Evolutionary conservation across 2,329 filamentous ascomycete species (phyloP), one percentile per base, ranked within the genome.

Genomic region (Fusarium torreyae): DNA sequence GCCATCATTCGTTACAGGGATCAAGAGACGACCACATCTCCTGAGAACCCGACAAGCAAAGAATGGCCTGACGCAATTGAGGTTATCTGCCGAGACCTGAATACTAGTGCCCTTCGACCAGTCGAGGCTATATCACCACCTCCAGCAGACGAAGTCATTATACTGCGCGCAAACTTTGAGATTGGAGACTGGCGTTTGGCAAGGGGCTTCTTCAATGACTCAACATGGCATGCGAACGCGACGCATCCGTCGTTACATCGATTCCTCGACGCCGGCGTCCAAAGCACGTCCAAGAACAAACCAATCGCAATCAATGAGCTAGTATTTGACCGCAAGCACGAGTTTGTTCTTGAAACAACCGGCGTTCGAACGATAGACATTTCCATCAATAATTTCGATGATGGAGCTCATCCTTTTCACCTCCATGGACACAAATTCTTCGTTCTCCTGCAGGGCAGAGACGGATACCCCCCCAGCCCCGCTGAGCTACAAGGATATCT

Each of bases 401-500:
- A 90, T 43, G 73, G 79, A 7, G 75, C 74, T 1, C 79, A 81
- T 22, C 79, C 78, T 0, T 81, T 81, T 33, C 88, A 91, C 77
- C 79, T 91, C 1, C 90, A 91, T 75, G 87, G 87, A 0, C 86
- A 89, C 75, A 81, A 81, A 43, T 87, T 89, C 77, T 87, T 87
- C 69, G 79, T 86, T 39, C 70, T 81, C 1, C 39, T 70, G 0
- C 78, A 80, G 38, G 79, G 73, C 0, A 57, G 59, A 0, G 74
- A 72, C 4, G 80, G 80, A 2, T 82, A 82, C 43, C 80, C 80
- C 1, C 80, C 79, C 1, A 57, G 46, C 0, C 65, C 68, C 1
- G 56, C 63, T 0, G 75, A 75, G 2, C 50, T 81, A 1, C 73
- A 74, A 0, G 38, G 36, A 0, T 75, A 77, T 17, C 63, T 81